These are phyloP conservation scores for Sugiyamaella marilandica DNA, from an alignment of 805 yeast species.

Conservation along the genomic window DNA sequence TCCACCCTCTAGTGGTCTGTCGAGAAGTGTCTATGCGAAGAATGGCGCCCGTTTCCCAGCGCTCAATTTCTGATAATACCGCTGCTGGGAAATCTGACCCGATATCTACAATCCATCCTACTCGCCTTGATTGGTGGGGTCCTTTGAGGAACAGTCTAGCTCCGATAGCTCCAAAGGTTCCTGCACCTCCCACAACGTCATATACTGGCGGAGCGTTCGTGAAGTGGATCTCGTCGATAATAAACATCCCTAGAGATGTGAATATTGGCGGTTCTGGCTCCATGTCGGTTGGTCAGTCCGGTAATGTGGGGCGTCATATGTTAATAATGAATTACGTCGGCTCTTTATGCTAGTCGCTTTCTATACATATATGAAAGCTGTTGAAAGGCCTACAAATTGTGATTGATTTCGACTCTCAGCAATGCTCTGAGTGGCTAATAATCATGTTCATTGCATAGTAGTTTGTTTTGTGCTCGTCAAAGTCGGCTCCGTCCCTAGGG, in stretches of 20 bases:
- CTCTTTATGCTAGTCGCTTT: too few species aligned
- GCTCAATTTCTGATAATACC: constrained; percentile 41
- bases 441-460: too few species aligned
- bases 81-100: constrained; percentile 70
- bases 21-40: constrained; percentile 50
- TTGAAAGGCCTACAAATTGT: background rate
- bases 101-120: constrained; percentile 72
- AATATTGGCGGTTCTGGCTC: constrained; percentile 30
- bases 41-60: constrained; percentile 60
- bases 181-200: constrained; percentile 85
- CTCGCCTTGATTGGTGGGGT: constrained; percentile 29
- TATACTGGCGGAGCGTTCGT: constrained; percentile 35
- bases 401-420: too few species aligned
- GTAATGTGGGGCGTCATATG: background rate
- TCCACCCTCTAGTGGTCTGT: constrained; percentile 77
- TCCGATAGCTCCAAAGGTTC: constrained; percentile 74
- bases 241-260: constrained; percentile 81
- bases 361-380: background rate
- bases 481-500: background rate
- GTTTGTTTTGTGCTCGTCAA: too few species aligned
- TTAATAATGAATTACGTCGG: background rate
- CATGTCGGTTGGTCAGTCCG: background rate
- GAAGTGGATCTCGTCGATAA: constrained; percentile 78
- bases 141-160: constrained; percentile 53
- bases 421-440: too few species aligned